Evolutionary conservation across 2,329 filamentous ascomycete genomes (phyloP), one percentile per base, ranked within the genome.

Genomic region (Aspergillus tamarii): DNA sequence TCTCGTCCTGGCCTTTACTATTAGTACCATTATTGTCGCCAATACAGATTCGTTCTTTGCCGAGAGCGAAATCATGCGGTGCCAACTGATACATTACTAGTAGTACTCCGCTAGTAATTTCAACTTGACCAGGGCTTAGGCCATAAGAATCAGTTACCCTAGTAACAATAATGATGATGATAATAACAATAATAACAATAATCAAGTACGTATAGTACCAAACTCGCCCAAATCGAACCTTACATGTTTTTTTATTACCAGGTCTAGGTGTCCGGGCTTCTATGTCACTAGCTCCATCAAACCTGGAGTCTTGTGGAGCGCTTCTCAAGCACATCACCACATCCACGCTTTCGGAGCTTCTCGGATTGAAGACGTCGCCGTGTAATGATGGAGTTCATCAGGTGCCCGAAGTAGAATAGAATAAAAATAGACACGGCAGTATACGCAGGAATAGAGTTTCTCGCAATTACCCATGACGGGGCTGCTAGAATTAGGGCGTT

Each of bases 401-500:
- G 77, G 70, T 88, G 87, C 7, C 79, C 80, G 19, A 84, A 74
- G 70, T 87, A 89, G 56, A 89, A 68, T 3, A 77, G 62, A 14
- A 85, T 69, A 71, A 90, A 90, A 41, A 87, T 80, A 0, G 84
- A 84, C 46, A 90, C 84, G n/a, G 87, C 87, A 23, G 89, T 80
- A 70, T 90, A 90, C 0, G 85, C 81, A 0, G 86, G 87, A 63
- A 89, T 73, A 67, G 94, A 92, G 69, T 83, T 82, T 3, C 82
- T 80, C 0, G 83, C 83, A 43, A 81, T 83, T 83, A 87, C 91
- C 26, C 86, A 81, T 23, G 81, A 76, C 0, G 86, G 85, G 73
- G 88, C 88, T 72, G 92, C 93, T 36, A 89, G 84, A 43, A 88
- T 84, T 76, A 93, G 91, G 1, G 90, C 90, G 70, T 92, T 92